A percentile compares a stretch with the other conserved stretches of the same genome.
Evolutionary conservation across 768 basidiomycete species (phyloP).

Genomic region (Guyanaporus albipodus): DNA sequence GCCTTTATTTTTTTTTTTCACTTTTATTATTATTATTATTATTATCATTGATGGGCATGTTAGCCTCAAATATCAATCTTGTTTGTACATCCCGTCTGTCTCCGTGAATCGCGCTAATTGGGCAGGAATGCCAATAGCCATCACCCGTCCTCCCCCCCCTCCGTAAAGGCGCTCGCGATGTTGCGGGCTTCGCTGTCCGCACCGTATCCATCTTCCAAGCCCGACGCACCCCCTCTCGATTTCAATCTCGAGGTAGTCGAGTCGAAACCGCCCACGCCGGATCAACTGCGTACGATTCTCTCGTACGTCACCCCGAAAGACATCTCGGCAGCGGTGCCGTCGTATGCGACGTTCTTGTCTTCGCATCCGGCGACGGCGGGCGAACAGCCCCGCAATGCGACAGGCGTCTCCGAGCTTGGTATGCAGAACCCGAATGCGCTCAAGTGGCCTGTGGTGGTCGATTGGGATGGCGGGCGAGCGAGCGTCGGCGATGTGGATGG

Average conservation of each 20-base stretch:
- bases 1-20: no score
- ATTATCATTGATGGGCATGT: neutral
- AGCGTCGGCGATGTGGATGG: slow-evolving; percentile 65
- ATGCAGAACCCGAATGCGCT: slow-evolving; percentile 54
- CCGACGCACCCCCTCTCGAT: slow-evolving; percentile 48
- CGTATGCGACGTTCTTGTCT: slow-evolving; percentile 48
- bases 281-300: slow-evolving; percentile 66
- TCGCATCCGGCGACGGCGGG: slow-evolving; percentile 50
- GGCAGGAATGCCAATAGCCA: slow-evolving; percentile 43
- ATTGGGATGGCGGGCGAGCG: slow-evolving; percentile 66
- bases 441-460: slow-evolving; percentile 79
- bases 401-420: slow-evolving; percentile 48
- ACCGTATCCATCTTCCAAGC: slow-evolving; percentile 56
- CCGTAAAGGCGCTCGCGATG: slow-evolving; percentile 54
- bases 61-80: slow-evolving; percentile 65
- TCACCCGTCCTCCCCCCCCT: slow-evolving; percentile 60
- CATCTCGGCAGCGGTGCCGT: slow-evolving; percentile 29
- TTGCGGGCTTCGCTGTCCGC: slow-evolving; percentile 54
- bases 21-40: no score
- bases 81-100: slow-evolving; percentile 35
- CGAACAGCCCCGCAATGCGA: slow-evolving; percentile 38
- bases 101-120: slow-evolving; percentile 7
- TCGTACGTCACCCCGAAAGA: slow-evolving; percentile 44
- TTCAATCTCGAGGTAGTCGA: slow-evolving; percentile 75
- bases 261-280: slow-evolving; percentile 54